Conservation (phyloP, 805 yeast genomes). For the Ogataea salicorniae region DNA sequence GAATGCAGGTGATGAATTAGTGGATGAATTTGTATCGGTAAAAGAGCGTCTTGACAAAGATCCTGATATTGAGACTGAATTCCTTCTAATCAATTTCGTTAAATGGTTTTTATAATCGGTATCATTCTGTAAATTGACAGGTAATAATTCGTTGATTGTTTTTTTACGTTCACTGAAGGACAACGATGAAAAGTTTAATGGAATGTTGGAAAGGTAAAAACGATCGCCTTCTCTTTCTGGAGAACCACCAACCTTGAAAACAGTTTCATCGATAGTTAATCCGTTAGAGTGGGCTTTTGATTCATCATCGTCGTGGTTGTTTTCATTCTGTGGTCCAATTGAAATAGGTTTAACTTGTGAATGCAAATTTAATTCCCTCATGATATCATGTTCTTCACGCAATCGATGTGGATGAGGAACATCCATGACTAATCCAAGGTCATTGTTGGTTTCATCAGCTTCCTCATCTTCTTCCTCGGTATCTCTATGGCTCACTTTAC, state of each 20-base stretch:
- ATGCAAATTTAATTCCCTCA: conserved; percentile 16
- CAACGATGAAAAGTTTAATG: conserved; percentile 43
- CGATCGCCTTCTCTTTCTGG: conserved; percentile 38
- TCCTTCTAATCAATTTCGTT: conserved; percentile 25
- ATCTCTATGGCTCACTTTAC: neutral
- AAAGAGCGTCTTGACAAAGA: neutral
- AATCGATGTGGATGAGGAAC: conserved; percentile 1
- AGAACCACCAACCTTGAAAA: conserved; percentile 24
- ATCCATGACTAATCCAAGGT: conserved; percentile 3
- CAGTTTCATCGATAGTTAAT: conserved; percentile 12
- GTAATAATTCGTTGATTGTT: conserved; percentile 25
- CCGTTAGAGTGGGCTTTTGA: conserved; percentile 1
- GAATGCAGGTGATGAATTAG: conserved; percentile 21
- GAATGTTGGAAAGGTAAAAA: conserved; percentile 38
- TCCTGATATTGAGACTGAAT: conserved; percentile 14
- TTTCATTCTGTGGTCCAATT: conserved; percentile 7
- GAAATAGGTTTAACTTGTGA: conserved; percentile 28
- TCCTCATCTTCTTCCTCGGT: conserved; percentile 1
- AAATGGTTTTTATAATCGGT: conserved; percentile 28
- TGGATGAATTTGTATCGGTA: conserved; percentile 6
- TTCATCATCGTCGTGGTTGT: neutral
- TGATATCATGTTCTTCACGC: conserved; percentile 8
- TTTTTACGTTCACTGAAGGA: conserved; percentile 50
- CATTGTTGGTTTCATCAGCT: neutral
- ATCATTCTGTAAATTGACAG: conserved; percentile 22